Percentiles rank a stretch among this genome's conserved stretches.
These are phyloP conservation scores for Shiraia sp. DNA, from an alignment of 2,329 filamentous ascomycete species.

Conservation along the genomic window DNA sequence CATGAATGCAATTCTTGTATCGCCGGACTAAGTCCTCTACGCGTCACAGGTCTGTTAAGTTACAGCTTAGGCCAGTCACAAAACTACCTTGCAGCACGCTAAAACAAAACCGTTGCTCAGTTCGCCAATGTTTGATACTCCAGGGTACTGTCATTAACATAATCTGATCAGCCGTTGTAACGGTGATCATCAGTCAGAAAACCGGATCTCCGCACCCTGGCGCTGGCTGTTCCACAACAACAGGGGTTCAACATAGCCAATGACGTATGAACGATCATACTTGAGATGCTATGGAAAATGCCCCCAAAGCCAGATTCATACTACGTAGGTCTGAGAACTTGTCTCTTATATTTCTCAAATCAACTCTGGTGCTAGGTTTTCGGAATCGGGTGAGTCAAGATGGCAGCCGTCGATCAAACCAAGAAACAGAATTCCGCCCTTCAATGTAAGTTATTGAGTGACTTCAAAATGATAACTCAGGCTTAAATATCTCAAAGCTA, in stretches of 20 bases:
- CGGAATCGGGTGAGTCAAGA: slow-evolving; percentile 10
- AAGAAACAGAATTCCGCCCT: slow-evolving; percentile 49
- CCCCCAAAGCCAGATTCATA: slow-evolving; percentile 1
- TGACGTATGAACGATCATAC: slow-evolving; percentile 23
- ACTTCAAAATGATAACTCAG: not conserved
- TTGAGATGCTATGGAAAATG: slow-evolving; percentile 13
- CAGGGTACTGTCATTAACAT: too few species aligned
- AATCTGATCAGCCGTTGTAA: slow-evolving; percentile 3
- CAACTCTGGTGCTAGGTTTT: too few species aligned
- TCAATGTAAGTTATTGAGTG: slow-evolving; percentile 39
- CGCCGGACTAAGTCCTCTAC: not conserved
- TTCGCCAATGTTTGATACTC: too few species aligned
- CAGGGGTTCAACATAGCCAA: slow-evolving; percentile 15
- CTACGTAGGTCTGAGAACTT: not conserved
- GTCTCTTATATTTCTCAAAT: not conserved
- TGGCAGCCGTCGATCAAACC: slow-evolving; percentile 43
- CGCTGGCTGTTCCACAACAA: slow-evolving; percentile 10
- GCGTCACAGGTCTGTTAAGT: too few species aligned
- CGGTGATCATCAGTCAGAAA: slow-evolving; percentile 19
- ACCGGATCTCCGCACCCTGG: slow-evolving; percentile 21
- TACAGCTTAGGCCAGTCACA: too few species aligned
- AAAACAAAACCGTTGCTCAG: too few species aligned
- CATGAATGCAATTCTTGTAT: not conserved
- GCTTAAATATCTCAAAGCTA: slow-evolving; percentile 23
- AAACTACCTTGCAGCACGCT: too few species aligned